Evolutionary conservation across 2,329 filamentous ascomycete species (phyloP).

Genomic region (Neofusicoccum sp.): DNA sequence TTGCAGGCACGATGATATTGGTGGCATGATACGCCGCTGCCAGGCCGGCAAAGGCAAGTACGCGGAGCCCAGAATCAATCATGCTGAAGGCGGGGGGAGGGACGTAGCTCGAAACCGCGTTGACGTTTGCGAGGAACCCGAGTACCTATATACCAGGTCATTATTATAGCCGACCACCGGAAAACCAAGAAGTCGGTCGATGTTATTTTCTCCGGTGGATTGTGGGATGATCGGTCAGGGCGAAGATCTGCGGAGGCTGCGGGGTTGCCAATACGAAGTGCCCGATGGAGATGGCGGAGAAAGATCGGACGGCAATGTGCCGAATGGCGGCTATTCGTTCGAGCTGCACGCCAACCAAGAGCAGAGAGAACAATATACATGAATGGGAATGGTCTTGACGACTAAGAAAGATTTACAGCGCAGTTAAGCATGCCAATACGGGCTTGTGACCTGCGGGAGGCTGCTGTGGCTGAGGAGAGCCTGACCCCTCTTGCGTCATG

Average conservation of each 20-base stretch:
- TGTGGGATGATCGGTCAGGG: slow-evolving; percentile 12
- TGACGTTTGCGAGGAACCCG: neutral
- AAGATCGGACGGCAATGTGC: neutral
- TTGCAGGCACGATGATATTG: neutral
- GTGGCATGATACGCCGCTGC: neutral
- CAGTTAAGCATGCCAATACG: neutral
- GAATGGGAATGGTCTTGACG: no score
- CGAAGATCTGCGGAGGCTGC: slow-evolving; percentile 15
- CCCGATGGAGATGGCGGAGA: slow-evolving; percentile 5
- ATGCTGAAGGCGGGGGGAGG: neutral
- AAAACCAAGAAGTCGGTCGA: neutral
- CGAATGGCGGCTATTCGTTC: neutral
- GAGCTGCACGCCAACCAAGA: neutral
- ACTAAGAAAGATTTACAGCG: neutral
- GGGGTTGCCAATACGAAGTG: slow-evolving; percentile 11
- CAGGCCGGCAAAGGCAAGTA: no score
- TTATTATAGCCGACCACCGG: neutral
- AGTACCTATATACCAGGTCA: neutral
- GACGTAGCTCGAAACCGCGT: neutral
- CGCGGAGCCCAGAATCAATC: no score
- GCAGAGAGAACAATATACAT: no score
- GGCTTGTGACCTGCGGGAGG: neutral
- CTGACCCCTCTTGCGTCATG: neutral
- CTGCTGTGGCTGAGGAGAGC: neutral
- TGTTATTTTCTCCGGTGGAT: slow-evolving; percentile 9